Evolutionary conservation across 192 early-diverging fungal species (phyloP).

Genomic region (Coemansia interrupta): DNA sequence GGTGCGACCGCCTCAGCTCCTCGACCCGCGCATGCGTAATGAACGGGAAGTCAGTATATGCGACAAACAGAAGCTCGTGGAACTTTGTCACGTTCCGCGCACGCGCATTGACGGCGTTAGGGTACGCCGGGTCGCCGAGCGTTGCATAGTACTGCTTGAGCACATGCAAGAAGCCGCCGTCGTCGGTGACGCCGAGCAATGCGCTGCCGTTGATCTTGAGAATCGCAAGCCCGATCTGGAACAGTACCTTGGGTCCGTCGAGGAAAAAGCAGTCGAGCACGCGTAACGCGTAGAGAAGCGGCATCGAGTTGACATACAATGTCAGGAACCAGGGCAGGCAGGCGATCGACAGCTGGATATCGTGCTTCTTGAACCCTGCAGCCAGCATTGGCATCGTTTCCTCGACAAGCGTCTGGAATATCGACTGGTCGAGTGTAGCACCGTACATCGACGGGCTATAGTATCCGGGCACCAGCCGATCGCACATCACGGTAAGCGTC

Average conservation of each 20-base stretch:
- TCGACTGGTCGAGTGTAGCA: conserved; percentile 90
- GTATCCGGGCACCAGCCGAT: conserved; percentile 89
- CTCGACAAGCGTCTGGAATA: conserved; percentile 84
- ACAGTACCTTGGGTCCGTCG: conserved; percentile 94
- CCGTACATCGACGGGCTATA: conserved; percentile 99
- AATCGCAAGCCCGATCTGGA: conserved; percentile 88
- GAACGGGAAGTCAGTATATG: conserved; percentile 85
- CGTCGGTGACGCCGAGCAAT: conserved; percentile 63
- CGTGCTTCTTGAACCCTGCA: conserved; percentile 76
- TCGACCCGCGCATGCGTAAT: conserved; percentile 73
- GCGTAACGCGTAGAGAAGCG: conserved; percentile 79
- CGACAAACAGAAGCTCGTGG: conserved; percentile 85
- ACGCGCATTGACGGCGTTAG: conserved; percentile 55
- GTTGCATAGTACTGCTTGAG: conserved; percentile 83
- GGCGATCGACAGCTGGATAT: conserved; percentile 94
- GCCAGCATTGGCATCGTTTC: conserved; percentile 89
- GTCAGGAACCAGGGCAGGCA: conserved; percentile 98
- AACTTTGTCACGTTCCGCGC: conserved; percentile 70
- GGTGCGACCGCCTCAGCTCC: conserved; percentile 77
- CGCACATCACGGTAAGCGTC: conserved; percentile 85
- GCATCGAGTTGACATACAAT: conserved; percentile 95
- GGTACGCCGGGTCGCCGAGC: conserved; percentile 73
- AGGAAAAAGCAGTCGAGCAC: conserved; percentile 97
- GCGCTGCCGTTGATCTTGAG: conserved; percentile 88
- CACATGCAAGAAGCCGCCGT: conserved; percentile 75